Evolutionary conservation across 305 asterid species (phyloP), one percentile per base, ranked within the genome.

Genomic region (Fraxinus floribunda): DNA sequence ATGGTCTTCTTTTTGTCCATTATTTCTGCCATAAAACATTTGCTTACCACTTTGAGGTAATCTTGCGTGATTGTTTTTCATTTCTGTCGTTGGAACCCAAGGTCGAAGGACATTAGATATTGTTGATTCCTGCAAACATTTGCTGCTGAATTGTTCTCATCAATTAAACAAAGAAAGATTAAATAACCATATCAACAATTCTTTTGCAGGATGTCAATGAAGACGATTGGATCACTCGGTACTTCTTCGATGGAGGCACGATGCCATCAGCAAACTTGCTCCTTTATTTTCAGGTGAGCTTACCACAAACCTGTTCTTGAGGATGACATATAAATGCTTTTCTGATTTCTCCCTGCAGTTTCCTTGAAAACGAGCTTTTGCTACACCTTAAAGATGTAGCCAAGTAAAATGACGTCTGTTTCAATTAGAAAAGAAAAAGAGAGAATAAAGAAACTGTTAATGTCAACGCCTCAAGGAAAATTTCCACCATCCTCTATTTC

Each of bases 221-320:
- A 26, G 99, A 95, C 34, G 97, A 95, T 82, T 94, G 97, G 99
- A 95, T 95, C 76, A 95, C 98, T 77, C 88, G 97, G 83, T 93
- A 95, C 87, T 95, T 94, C 93, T 95, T 95, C 80, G 85, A 92
- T 7, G 97, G 99, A 44, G 98, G 98, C 76, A 95, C 97, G 66
- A 95, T 95, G 97, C 97, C 97, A 75, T 89, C 98, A 0, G 97
- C 97, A 68, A 89, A 92, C 85, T 87, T 94, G 84, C 97, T 95
- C 81, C 95, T 95, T 20, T 95, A 95, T 89, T 95, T 92, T 89
- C 99, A 95, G 94, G 98, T 92, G 52, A 90, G 86, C 74, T 83
- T 32, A 30, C 41, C 24, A 70, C 38, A 30, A 70, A 29, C 76
- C 38, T 68, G 16, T 68, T 26, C 36, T 68, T 29, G 29, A 52